Conservation (phyloP, 139 green algal genomes). For the Raphidocelis subcapitata region DNA sequence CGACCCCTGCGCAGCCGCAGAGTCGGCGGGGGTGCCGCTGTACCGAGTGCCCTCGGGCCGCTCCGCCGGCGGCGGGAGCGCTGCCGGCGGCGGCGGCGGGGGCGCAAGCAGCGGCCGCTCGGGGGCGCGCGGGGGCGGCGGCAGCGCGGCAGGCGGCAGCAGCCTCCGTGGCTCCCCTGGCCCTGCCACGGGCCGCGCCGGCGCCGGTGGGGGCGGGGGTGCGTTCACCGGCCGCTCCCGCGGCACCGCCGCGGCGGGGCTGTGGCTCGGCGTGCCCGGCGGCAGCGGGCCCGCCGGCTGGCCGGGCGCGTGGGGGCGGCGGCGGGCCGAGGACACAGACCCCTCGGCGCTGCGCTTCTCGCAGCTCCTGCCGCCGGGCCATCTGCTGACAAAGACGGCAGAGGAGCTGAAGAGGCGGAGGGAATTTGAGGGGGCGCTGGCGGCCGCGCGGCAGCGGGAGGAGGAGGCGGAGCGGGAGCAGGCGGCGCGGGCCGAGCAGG, state of each 20-base stretch:
- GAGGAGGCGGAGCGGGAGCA: neutral
- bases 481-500: too few species aligned
- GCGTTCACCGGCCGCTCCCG: too few species aligned
- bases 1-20: too few species aligned
- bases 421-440: slow-evolving; percentile 16
- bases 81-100: neutral
- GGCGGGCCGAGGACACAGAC: too few species aligned
- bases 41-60: neutral
- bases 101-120: neutral
- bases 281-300: neutral
- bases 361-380: slow-evolving; percentile 11
- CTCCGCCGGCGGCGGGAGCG: neutral
- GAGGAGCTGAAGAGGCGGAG: slow-evolving; percentile 11
- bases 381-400: slow-evolving; percentile 21
- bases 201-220: too few species aligned
- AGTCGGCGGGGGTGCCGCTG: neutral
- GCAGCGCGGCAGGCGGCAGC: neutral
- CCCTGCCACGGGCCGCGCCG: too few species aligned
- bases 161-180: neutral
- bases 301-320: too few species aligned
- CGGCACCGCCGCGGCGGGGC: too few species aligned
- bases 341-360: slow-evolving; percentile 17
- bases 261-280: too few species aligned
- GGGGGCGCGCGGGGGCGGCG: neutral
- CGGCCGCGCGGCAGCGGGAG: neutral